These are phyloP conservation scores for Xylariaceae sp. DNA, from an alignment of 2,329 filamentous ascomycete genomes.

Conservation along the genomic window DNA sequence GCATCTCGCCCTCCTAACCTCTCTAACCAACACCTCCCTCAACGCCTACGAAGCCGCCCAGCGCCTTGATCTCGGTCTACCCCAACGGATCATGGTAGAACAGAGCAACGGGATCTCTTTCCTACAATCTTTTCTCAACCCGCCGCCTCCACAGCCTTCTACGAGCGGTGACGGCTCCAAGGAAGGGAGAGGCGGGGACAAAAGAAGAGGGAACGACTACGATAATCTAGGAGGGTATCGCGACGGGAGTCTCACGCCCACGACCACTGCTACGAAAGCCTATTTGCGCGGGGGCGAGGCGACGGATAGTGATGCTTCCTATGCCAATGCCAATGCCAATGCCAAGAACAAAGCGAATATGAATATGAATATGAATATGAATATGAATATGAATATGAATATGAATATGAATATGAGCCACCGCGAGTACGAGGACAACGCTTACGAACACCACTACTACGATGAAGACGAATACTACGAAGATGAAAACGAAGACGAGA, in stretches of 20 bases:
- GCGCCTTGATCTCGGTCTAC: slow-evolving; percentile 48
- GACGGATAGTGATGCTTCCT: background rate
- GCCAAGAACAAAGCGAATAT: no score
- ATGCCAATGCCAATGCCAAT: no score
- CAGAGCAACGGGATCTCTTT: slow-evolving; percentile 35
- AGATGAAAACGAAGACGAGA: slow-evolving; percentile 19
- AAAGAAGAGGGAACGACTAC: no score
- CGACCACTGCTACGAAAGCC: background rate
- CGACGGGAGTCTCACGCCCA: background rate
- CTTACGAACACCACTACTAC: slow-evolving; percentile 3
- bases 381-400: no score
- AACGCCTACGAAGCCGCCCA: slow-evolving; percentile 47
- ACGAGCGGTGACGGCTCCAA: no score
- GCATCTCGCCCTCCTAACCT: slow-evolving; percentile 46
- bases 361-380: no score
- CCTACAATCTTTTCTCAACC: slow-evolving; percentile 12
- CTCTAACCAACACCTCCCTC: slow-evolving; percentile 48
- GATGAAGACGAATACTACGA: slow-evolving; percentile 12
- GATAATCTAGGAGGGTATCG: no score
- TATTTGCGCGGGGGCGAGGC: slow-evolving; percentile 2
- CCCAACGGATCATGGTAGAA: slow-evolving; percentile 55
- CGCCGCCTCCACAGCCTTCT: background rate
- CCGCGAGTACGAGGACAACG: background rate
- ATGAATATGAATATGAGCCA: background rate
- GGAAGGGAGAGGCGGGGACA: no score